These are phyloP conservation scores for Chlorociboria aeruginascens DNA, from an alignment of 495 filamentous ascomycete species.

Conservation along the genomic window DNA sequence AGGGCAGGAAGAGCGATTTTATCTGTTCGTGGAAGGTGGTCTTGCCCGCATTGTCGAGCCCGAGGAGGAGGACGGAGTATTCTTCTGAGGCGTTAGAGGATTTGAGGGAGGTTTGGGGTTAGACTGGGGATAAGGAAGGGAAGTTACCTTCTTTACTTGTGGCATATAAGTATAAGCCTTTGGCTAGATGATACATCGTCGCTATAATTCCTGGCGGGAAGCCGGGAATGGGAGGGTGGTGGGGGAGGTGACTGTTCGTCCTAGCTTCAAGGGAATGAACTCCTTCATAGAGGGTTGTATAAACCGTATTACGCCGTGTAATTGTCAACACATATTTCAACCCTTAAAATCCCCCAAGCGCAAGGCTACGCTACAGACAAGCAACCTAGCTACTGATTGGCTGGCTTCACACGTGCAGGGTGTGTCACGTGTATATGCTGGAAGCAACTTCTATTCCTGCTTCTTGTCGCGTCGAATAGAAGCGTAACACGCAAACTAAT, in stretches of 20 bases:
- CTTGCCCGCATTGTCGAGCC: constrained; percentile 96
- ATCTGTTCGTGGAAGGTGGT: constrained; percentile 96
- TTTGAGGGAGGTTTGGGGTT: neutral
- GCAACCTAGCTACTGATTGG: too few relatives aligned
- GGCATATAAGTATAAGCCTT: constrained; percentile 84
- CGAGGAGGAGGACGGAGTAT: constrained; percentile 94
- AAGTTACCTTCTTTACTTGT: constrained; percentile 82
- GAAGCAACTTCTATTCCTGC: neutral
- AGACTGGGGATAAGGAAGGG: neutral
- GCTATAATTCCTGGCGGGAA: constrained; percentile 11
- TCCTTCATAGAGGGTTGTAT: neutral
- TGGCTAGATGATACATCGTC: constrained; percentile 90
- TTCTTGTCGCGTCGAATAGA: neutral
- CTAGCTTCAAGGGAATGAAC: neutral
- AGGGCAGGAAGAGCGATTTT: constrained; percentile 71
- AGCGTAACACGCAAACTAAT: neutral
- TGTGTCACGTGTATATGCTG: too few relatives aligned
- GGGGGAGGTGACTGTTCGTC: neutral
- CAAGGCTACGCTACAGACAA: too few relatives aligned
- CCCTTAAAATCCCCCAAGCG: too few relatives aligned
- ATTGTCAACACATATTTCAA: neutral
- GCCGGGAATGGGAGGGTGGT: neutral
- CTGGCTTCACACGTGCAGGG: too few relatives aligned
- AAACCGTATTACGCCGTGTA: neutral
- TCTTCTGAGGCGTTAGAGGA: constrained; percentile 36